These are phyloP conservation scores for Candida ascalaphidarum DNA, from an alignment of 805 yeast species.

Conservation along the genomic window DNA sequence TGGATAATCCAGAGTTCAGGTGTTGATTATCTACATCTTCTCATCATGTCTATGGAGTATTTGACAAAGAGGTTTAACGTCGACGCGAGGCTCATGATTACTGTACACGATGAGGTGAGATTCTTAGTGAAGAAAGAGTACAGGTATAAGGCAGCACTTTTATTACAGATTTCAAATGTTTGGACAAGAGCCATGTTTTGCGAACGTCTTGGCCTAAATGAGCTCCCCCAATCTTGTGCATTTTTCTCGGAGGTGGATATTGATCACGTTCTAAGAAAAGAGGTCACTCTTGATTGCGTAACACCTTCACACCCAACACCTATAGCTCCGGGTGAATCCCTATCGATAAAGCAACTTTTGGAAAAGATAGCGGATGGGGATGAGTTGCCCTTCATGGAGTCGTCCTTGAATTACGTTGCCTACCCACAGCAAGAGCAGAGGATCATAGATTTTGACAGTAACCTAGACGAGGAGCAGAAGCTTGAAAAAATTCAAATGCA, in stretches of 20 bases:
- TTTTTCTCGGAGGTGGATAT: constrained; percentile 92
- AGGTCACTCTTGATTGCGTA: constrained; percentile 83
- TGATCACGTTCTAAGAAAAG: constrained; percentile 82
- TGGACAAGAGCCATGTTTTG: constrained; percentile 98
- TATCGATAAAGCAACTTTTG: constrained; percentile 51
- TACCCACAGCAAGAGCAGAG: no score
- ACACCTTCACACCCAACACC: constrained; percentile 73
- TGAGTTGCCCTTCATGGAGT: no score
- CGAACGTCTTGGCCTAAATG: constrained; percentile 81
- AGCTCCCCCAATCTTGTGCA: constrained; percentile 91
- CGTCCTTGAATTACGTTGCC: no score
- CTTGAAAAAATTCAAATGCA: no score
- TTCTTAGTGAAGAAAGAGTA: constrained; percentile 70
- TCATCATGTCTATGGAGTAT: constrained; percentile 83
- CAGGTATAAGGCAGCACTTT: constrained; percentile 66
- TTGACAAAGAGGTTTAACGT: constrained; percentile 54
- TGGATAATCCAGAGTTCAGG: constrained; percentile 99
- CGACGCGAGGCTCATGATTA: constrained; percentile 69
- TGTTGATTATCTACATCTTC: constrained; percentile 85
- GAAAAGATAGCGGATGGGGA: constrained; percentile 16
- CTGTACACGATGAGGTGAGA: constrained; percentile 94
- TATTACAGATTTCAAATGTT: constrained; percentile 79
- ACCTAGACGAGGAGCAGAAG: no score
- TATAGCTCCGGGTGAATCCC: constrained; percentile 72
- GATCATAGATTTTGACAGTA: no score